Evolutionary conservation across 208 protist species (phyloP).

Genomic region (Crithidia brevicula): DNA sequence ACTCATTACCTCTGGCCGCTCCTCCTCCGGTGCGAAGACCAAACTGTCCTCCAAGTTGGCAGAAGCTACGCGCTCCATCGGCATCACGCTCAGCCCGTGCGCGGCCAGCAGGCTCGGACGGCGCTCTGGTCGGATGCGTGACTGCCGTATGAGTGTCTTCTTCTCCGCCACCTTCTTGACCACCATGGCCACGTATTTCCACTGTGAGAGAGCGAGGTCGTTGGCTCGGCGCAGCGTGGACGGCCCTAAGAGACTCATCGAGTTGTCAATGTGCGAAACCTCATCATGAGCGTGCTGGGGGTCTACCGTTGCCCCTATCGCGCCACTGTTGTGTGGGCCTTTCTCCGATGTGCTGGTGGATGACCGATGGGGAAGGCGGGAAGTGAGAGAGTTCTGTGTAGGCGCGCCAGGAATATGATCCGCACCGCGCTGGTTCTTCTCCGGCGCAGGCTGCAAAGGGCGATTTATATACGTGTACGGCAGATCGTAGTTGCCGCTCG

Average conservation of each 20-base stretch:
- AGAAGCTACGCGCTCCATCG: background rate
- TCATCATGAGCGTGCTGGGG: background rate
- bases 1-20: background rate
- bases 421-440: background rate
- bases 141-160: background rate
- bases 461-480: constrained; percentile 6
- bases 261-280: background rate
- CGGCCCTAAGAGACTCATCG: background rate
- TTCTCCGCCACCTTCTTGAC: constrained; percentile 15
- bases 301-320: background rate
- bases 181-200: constrained; percentile 13
- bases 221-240: constrained; percentile 12
- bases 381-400: background rate
- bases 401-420: background rate
- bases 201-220: constrained; percentile 13
- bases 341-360: no score
- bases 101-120: no score
- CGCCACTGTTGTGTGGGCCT: no score
- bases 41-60: background rate
- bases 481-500: constrained; percentile 7
- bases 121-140: no score
- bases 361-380: background rate
- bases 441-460: background rate
- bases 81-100: constrained; percentile 1
- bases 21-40: background rate